Evolutionary conservation across 2,329 filamentous ascomycete species (phyloP), one percentile per base, ranked within the genome.

Genomic region (Pseudohalonectria lignicola): DNA sequence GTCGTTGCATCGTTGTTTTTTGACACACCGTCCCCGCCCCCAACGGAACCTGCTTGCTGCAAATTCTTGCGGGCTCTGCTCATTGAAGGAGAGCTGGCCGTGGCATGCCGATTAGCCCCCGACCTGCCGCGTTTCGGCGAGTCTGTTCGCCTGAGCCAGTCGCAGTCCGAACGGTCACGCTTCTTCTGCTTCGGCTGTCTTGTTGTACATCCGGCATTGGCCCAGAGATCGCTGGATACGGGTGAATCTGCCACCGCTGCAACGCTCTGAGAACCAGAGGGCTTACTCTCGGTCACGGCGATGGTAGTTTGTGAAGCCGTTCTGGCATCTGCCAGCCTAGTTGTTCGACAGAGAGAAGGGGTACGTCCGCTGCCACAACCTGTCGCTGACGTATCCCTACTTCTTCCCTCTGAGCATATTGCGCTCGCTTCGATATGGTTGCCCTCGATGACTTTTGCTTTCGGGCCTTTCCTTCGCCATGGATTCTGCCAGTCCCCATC

Each of bases 401-500:
- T n/a, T n/a, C n/a, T n/a, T n/a, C n/a, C n/a, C n/a, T n/a, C n/a
- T n/a, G n/a, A n/a, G n/a, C n/a, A n/a, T n/a, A n/a, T n/a, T n/a
- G n/a, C n/a, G n/a, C n/a, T n/a, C n/a, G n/a, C n/a, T n/a, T n/a
- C n/a, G n/a, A n/a, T 26, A 12, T 26, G 23, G 23, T 26, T 12
- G 23, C 23, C 23, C 23, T 26, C 12, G 7, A 12, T 26, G 36
- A 15, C 30, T 18, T 13, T 19, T 21, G 17, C 19, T 34, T 13
- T 10, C 17, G 9, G 31, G 31, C 31, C 19, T 8, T 8, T 17
- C 31, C 30, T 38, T 8, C 36, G 36, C 71, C 71, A 75, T 12
- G 71, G 71, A 43, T 74, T 73, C 23, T 52, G 48, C 71, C 71
- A 76, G 30, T 57, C 49, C 39, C 48, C 53, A 32, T 68, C 63